A percentile compares a stretch with the other conserved stretches of the same genome.
Conservation (phyloP, 192 early-diverging fungal genomes). For the Geosiphon pyriformis region DNA sequence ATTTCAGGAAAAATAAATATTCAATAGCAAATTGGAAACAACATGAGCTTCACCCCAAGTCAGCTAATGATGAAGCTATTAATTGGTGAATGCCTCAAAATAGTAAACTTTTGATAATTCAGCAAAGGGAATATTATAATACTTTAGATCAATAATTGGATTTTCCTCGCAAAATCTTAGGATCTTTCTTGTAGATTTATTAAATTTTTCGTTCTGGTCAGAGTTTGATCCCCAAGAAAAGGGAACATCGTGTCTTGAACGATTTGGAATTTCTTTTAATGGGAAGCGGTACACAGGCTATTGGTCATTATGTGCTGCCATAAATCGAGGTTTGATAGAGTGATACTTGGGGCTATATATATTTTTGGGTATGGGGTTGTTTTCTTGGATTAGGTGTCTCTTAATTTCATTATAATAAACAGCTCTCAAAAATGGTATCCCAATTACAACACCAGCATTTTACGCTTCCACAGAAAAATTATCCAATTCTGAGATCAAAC, state of each 20-base stretch:
- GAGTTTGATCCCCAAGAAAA: constrained; percentile 47
- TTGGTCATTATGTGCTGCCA: constrained; percentile 74
- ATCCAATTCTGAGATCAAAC: constrained; percentile 35
- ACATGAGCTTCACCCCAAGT: constrained; percentile 49
- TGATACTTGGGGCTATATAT: too few relatives aligned
- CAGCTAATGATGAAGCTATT: constrained; percentile 47
- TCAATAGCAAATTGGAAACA: constrained; percentile 57
- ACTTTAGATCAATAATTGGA: not conserved
- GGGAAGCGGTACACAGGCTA: constrained; percentile 65
- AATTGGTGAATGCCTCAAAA: constrained; percentile 41
- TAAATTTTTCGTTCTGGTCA: constrained; percentile 88
- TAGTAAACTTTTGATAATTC: not conserved
- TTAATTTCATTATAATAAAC: not conserved
- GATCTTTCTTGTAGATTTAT: constrained; percentile 78
- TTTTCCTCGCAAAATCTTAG: constrained; percentile 27
- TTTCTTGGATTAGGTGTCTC: too few relatives aligned
- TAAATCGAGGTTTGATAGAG: constrained; percentile 65
- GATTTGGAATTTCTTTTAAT: constrained; percentile 56
- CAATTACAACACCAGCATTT: constrained; percentile 55
- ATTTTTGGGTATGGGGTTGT: too few relatives aligned
- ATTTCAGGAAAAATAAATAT: constrained; percentile 56
- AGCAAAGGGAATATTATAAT: not conserved
- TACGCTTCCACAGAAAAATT: constrained; percentile 36
- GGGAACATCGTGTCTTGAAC: constrained; percentile 34
- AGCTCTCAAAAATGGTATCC: constrained; percentile 55